Conservation (phyloP, 2,329 filamentous ascomycete genomes). For the Aureobasidium sp. region DNA sequence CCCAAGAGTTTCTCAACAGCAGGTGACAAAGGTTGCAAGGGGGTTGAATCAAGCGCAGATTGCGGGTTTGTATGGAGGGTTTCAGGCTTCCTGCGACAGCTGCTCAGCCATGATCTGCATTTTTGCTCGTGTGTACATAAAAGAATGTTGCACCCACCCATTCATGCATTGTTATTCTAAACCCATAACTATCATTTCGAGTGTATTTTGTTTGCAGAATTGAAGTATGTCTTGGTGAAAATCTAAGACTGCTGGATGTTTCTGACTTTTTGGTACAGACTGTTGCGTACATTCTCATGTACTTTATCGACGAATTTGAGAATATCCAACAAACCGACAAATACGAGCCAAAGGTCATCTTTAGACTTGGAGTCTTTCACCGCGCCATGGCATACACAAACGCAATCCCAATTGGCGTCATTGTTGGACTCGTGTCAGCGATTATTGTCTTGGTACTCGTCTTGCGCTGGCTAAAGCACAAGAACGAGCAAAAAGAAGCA, state of each 20-base stretch:
- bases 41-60: constrained; percentile 5
- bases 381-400: constrained; percentile 10
- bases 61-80: constrained; percentile 7
- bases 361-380: neutral
- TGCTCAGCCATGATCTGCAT: neutral
- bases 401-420: constrained; percentile 7
- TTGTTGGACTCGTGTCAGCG: neutral
- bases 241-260: neutral
- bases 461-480: constrained; percentile 9
- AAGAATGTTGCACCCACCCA: neutral
- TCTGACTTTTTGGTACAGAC: neutral
- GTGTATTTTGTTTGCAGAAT: too few relatives aligned
- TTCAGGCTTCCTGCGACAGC: constrained; percentile 11
- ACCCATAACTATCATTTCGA: too few relatives aligned
- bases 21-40: neutral
- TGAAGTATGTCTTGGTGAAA: too few relatives aligned
- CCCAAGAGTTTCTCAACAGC: neutral
- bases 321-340: neutral
- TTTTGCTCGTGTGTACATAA: neutral
- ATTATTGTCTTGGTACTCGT: neutral
- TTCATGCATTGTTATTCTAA: neutral
- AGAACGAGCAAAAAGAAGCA: neutral
- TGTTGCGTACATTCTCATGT: neutral
- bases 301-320: neutral
- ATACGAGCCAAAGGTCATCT: neutral